These are phyloP conservation scores for Daedaleopsis sinensis DNA, from an alignment of 768 basidiomycete genomes.

Conservation along the genomic window DNA sequence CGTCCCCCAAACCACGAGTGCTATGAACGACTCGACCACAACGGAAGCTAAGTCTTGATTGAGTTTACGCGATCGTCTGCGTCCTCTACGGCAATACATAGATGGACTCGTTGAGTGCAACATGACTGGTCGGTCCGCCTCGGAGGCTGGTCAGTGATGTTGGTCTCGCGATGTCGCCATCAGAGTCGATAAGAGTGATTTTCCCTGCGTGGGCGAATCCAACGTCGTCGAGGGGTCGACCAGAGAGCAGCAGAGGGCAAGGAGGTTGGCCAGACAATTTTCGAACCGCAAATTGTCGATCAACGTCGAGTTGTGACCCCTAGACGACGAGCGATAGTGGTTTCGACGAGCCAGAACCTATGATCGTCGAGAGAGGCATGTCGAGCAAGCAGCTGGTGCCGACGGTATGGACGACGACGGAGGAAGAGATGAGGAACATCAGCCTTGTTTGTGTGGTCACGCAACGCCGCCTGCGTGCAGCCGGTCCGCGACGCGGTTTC, in stretches of 20 bases:
- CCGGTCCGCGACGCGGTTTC: too few relatives aligned
- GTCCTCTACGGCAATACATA: neutral
- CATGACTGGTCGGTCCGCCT: neutral
- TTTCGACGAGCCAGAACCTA: neutral
- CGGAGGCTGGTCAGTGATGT: neutral
- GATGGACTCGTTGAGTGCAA: neutral
- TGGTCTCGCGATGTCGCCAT: neutral
- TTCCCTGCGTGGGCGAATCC: neutral
- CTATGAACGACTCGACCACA: too few relatives aligned
- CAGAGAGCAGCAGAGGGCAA: neutral
- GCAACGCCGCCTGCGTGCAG: too few relatives aligned
- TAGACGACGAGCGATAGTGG: neutral
- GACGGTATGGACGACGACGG: too few relatives aligned
- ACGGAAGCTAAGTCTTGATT: neutral
- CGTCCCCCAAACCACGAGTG: too few relatives aligned
- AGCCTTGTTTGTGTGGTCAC: too few relatives aligned
- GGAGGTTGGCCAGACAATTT: neutral
- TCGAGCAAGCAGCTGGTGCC: too few relatives aligned
- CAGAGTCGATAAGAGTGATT: neutral
- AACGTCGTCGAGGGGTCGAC: neutral
- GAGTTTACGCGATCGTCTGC: neutral
- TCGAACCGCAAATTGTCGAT: neutral
- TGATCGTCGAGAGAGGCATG: too few relatives aligned
- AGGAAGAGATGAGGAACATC: too few relatives aligned
- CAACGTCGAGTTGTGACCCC: neutral